A percentile compares a stretch with the other conserved stretches of the same genome.
These are phyloP conservation scores for Diospyros kaki DNA, from an alignment of 148 eudicot species.

Conservation along the genomic window DNA sequence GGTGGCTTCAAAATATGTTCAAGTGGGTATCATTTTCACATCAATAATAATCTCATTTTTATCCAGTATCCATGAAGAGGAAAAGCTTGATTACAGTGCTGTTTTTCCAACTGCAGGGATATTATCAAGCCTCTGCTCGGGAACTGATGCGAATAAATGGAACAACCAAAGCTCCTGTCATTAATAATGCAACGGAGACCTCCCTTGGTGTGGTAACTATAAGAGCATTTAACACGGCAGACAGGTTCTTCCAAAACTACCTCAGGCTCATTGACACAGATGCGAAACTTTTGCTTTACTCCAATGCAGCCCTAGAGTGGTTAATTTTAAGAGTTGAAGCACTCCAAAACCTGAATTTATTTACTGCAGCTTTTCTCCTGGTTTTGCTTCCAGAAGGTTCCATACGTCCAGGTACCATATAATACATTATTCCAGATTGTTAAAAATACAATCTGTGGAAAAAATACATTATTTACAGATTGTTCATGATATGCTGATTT, in stretches of 20 bases:
- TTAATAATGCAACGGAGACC: conserved; percentile 62
- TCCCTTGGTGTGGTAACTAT: conserved; percentile 60
- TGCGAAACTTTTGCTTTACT: conserved; percentile 59
- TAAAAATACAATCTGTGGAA: not conserved
- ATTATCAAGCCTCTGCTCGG: conserved; percentile 58
- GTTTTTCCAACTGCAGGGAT: conserved; percentile 27
- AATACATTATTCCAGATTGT: too few species aligned
- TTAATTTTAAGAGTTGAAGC: conserved; percentile 57
- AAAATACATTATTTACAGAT: not conserved
- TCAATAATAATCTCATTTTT: not conserved
- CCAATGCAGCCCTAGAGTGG: conserved; percentile 60
- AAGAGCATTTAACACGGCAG: conserved; percentile 51
- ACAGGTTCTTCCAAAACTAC: conserved; percentile 45
- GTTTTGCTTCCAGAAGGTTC: conserved; percentile 49
- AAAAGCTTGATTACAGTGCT: not conserved
- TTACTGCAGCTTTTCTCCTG: conserved; percentile 49
- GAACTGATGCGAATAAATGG: conserved; percentile 71
- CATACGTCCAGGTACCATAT: conserved; percentile 43
- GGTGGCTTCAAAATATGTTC: conserved; percentile 43
- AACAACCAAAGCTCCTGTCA: conserved; percentile 68
- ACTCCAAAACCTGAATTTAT: conserved; percentile 59
- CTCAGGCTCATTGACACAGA: conserved; percentile 59
- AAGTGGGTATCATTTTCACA: conserved; percentile 28
- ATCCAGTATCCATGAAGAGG: not conserved
- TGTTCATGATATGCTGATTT: not conserved